phyloP scores from a whole-genome alignment of 257 asterid genomes.

The Solanum acaule region DNA sequence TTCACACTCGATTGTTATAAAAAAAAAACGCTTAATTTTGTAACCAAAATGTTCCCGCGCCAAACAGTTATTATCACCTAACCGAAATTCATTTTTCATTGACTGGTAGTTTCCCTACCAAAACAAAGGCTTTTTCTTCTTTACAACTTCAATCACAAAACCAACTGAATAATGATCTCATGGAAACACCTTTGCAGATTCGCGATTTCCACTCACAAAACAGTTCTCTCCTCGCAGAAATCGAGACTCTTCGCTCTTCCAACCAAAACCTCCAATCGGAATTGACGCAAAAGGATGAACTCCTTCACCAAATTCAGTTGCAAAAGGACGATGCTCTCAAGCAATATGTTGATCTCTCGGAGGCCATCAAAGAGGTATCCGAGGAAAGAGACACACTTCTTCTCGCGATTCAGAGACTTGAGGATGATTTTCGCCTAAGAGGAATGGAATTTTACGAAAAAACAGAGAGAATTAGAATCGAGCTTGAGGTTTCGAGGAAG shows the following conservation, averaged over 20 bases:
- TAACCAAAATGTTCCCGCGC: background rate
- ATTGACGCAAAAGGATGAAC: background rate
- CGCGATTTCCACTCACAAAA: background rate
- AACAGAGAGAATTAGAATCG: background rate
- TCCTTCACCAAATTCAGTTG: background rate
- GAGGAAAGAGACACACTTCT: background rate
- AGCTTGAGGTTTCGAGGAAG: background rate
- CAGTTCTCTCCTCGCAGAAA: background rate
- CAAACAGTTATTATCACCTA: background rate
- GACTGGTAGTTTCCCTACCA: background rate
- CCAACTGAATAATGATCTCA: background rate
- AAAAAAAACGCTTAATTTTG: no score
- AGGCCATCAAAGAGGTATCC: background rate
- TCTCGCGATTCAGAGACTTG: background rate
- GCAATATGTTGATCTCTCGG: background rate
- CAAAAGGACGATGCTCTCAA: conserved; percentile 5
- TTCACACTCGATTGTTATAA: no score
- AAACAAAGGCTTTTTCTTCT: background rate
- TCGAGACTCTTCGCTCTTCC: background rate
- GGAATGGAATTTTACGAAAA: background rate
- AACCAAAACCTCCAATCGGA: background rate
- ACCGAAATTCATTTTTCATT: background rate
- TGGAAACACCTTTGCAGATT: background rate
- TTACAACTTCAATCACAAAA: background rate
- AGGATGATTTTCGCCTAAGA: background rate